Evolutionary conservation across 192 early-diverging fungal genomes (phyloP).

Genomic region (Entophlyctis helioformis): DNA sequence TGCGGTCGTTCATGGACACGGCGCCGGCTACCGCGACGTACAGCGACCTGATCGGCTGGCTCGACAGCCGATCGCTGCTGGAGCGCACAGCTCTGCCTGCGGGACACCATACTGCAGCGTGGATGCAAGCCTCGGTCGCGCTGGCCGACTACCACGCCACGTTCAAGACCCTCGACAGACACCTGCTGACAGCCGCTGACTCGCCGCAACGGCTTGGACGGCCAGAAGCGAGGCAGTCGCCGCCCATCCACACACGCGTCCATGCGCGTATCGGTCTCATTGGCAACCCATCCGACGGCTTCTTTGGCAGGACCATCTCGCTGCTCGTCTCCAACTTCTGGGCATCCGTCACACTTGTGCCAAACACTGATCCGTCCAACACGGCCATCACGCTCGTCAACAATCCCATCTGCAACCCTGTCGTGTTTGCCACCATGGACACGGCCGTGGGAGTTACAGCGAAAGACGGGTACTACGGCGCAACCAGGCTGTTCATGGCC

Average conservation of each 20-base stretch:
- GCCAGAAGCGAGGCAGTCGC: not conserved
- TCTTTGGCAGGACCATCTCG: slow-evolving; percentile 51
- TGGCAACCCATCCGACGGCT: slow-evolving; percentile 58
- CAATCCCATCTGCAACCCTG: slow-evolving; percentile 19
- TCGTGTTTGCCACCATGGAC: slow-evolving; percentile 19
- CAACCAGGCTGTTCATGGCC: slow-evolving; percentile 33
- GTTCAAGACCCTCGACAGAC: not conserved
- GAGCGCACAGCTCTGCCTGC: no score
- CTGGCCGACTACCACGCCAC: not conserved
- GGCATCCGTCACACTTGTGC: slow-evolving; percentile 34
- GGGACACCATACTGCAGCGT: not conserved
- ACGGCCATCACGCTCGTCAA: slow-evolving; percentile 24
- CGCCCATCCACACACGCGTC: slow-evolving; percentile 16
- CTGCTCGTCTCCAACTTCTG: slow-evolving; percentile 49
- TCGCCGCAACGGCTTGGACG: not conserved
- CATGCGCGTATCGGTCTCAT: slow-evolving; percentile 51
- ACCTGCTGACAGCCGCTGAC: not conserved
- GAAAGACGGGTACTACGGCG: slow-evolving; percentile 43
- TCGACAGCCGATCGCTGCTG: no score
- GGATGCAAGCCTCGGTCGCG: not conserved
- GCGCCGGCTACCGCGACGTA: no score
- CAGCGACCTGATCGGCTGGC: no score
- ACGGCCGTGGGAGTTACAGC: slow-evolving; percentile 10
- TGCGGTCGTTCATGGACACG: no score
- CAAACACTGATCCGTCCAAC: slow-evolving; percentile 23